Conservation (phyloP, 164 flowering plant species). For the Aristolochia fimbriata region DNA sequence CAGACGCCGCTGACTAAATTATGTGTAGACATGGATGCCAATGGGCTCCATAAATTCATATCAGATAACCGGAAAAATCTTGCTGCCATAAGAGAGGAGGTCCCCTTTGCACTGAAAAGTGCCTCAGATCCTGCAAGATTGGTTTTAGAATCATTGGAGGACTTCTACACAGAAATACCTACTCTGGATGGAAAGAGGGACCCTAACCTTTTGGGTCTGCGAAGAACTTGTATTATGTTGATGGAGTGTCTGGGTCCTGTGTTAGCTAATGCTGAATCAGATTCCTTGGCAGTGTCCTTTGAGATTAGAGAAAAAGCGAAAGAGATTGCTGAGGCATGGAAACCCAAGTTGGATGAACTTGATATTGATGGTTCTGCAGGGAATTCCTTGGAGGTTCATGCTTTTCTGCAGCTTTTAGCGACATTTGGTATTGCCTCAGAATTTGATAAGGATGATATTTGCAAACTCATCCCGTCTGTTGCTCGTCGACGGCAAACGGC, state of each 20-base stretch:
- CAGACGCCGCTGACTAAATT: slow-evolving; percentile 62
- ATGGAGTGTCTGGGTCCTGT: slow-evolving; percentile 75
- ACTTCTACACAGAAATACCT: slow-evolving; percentile 55
- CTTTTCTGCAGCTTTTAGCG: slow-evolving; percentile 82
- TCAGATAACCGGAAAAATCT: slow-evolving; percentile 94
- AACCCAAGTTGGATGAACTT: slow-evolving; percentile 72
- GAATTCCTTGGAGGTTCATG: slow-evolving; percentile 95
- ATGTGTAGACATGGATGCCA: slow-evolving; percentile 71
- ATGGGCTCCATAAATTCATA: slow-evolving; percentile 81
- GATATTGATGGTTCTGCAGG: slow-evolving; percentile 80
- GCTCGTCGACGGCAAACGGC: slow-evolving; percentile 90
- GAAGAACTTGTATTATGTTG: slow-evolving; percentile 90
- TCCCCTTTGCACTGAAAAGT: slow-evolving; percentile 67
- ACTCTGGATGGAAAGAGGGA: slow-evolving; percentile 71
- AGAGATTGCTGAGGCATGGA: slow-evolving; percentile 81
- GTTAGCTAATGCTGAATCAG: slow-evolving; percentile 26
- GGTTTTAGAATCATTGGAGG: slow-evolving; percentile 64
- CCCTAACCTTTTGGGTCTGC: slow-evolving; percentile 59
- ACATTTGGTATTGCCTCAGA: slow-evolving; percentile 71
- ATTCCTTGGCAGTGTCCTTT: slow-evolving; percentile 32
- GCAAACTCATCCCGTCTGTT: slow-evolving; percentile 73
- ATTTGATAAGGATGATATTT: slow-evolving; percentile 57
- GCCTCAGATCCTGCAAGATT: slow-evolving; percentile 60
- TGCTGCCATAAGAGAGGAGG: slow-evolving; percentile 66
- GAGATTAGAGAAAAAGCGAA: slow-evolving; percentile 57